Conservation (phyloP, 2,329 filamentous ascomycete genomes). For the Penicillium janthinellum region DNA sequence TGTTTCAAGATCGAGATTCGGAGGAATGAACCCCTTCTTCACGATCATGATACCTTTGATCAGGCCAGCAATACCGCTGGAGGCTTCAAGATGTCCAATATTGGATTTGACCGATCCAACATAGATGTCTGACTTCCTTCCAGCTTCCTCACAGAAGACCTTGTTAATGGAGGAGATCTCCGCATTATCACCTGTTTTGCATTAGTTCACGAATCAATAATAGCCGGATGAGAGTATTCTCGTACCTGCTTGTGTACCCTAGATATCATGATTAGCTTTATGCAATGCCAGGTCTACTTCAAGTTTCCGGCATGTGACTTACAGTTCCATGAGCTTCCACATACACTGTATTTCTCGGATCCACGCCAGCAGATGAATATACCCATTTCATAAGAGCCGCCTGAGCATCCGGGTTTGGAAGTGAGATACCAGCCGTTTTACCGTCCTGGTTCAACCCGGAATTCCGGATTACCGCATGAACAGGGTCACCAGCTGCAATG, state of each 20-base stretch:
- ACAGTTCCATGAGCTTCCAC: constrained; percentile 34
- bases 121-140: constrained; percentile 13
- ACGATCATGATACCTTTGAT: constrained; percentile 31
- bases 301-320: not conserved
- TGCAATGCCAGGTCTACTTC: not conserved
- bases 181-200: constrained; percentile 1
- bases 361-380: not conserved
- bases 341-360: constrained; percentile 29
- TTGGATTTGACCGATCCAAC: constrained; percentile 23
- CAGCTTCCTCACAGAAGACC: constrained; percentile 18
- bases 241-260: constrained; percentile 24
- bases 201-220: not conserved
- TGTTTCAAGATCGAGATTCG: constrained; percentile 9
- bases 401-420: not conserved
- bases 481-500: constrained; percentile 42
- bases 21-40: constrained; percentile 28
- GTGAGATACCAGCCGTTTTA: constrained; percentile 43
- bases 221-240: not conserved
- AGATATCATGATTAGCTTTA: not conserved
- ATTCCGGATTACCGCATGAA: constrained; percentile 40
- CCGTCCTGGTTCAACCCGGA: constrained; percentile 49
- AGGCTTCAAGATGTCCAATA: constrained; percentile 25
- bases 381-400: not conserved
- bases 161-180: constrained; percentile 31
- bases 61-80: constrained; percentile 14